phyloP scores from a whole-genome alignment of 306 rosid species.

The Castanea crenata region DNA sequence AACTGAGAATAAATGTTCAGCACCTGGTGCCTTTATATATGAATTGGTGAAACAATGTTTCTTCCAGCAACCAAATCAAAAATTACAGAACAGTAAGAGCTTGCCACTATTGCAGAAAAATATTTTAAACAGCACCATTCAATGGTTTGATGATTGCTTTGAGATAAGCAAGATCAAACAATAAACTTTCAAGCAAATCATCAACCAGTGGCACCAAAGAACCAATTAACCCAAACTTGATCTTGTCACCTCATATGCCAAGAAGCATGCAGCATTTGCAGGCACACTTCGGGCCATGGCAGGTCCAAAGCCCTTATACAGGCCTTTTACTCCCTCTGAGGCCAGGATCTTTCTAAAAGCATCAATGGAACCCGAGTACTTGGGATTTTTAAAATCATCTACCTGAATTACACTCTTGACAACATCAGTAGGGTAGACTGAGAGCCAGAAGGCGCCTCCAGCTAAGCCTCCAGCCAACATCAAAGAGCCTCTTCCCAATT shows the following conservation, averaged over 20 bases:
- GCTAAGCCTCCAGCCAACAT: conserved; percentile 87
- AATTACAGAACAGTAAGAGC: not conserved
- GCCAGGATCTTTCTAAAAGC: conserved; percentile 74
- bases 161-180: not conserved
- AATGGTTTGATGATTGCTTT: conserved; percentile 1
- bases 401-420: conserved; percentile 89
- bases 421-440: conserved; percentile 89
- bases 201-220: conserved; percentile 8
- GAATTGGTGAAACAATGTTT: conserved; percentile 13
- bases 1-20: not conserved
- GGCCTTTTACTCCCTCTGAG: conserved; percentile 73
- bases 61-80: conserved; percentile 3
- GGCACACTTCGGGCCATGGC: conserved; percentile 92
- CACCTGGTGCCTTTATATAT: not conserved
- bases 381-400: conserved; percentile 83
- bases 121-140: not conserved
- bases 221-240: conserved; percentile 64
- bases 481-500: conserved; percentile 80
- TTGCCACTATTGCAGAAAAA: conserved; percentile 2
- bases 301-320: conserved; percentile 94
- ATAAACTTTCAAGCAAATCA: conserved; percentile 4
- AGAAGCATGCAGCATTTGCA: conserved; percentile 96
- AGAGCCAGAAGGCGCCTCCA: conserved; percentile 77
- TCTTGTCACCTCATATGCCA: conserved; percentile 88
- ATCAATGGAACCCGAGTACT: conserved; percentile 72